These are phyloP conservation scores for Cladosporium velox DNA, from an alignment of 2,329 filamentous ascomycete genomes.

Conservation along the genomic window DNA sequence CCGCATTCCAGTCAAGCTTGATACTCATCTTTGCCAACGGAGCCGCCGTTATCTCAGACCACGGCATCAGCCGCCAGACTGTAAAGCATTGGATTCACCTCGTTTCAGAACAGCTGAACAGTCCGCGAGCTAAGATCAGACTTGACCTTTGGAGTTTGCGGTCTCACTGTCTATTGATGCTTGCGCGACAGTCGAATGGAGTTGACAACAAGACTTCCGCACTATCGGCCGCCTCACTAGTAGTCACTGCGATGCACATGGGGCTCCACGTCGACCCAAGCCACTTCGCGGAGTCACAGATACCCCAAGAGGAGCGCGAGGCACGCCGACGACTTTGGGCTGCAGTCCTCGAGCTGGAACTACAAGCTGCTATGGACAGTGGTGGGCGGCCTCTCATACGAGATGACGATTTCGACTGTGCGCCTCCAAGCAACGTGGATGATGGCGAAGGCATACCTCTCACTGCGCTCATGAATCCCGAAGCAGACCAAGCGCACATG, in stretches of 20 bases:
- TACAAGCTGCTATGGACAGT: constrained; percentile 11
- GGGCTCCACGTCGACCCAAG: constrained; percentile 13
- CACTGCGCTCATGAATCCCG: neutral
- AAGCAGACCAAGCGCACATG: neutral
- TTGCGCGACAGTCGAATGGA: constrained; percentile 14
- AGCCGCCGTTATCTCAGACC: constrained; percentile 5
- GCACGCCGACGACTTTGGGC: constrained; percentile 18
- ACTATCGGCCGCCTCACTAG: constrained; percentile 9
- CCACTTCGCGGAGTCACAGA: constrained; percentile 9
- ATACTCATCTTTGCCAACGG: constrained; percentile 13
- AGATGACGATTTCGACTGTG: constrained; percentile 16
- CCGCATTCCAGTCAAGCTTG: neutral
- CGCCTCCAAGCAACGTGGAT: constrained; percentile 10
- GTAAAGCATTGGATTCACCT: constrained; percentile 13
- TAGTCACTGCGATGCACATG: constrained; percentile 19
- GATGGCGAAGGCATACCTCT: neutral
- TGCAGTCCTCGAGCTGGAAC: constrained; percentile 17
- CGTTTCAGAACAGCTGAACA: constrained; percentile 2
- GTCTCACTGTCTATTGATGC: constrained; percentile 12
- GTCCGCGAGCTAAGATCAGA: constrained; percentile 9
- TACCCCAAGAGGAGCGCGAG: constrained; percentile 10
- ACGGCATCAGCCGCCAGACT: constrained; percentile 1
- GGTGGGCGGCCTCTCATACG: constrained; percentile 15
- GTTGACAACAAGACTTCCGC: constrained; percentile 14
- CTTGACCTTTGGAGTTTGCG: constrained; percentile 14